Base-by-base conservation (phyloP, 2,329 filamentous ascomycete genomes). In the Scolecobasidium constrictum region DNA sequence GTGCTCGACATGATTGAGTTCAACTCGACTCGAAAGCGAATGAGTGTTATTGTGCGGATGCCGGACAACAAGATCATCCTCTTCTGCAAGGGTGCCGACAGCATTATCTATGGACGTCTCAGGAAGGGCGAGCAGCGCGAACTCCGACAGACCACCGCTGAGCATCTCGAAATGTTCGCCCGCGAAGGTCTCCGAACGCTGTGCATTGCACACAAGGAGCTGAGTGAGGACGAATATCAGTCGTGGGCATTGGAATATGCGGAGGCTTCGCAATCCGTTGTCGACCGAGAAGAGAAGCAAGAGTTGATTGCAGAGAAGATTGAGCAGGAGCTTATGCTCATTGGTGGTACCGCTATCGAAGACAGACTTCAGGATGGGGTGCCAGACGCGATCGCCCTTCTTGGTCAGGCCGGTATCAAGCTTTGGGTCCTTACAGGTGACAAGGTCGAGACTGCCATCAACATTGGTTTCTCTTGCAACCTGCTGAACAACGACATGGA, bases 381-480 rank as follows among this genome's bases (percentile, higher is more conserved):
- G 3, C 92, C 92, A 5, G 92, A 96, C 57, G 90, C 92, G 0
- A 98, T 98, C 53, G 84, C 83, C 40, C 68, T 98, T 35, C 78
- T 98, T 41, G 90, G 83, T 21, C 78, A 87, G 55, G 92, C 92
- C 42, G 93, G 93, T 59, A 95, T 98, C 64, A 98, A 98, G 64
- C 76, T 98, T 5, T 98, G 92, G 92, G 92, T 98, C 42, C 68
- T 98, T 50, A 98, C 92, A 13, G 92, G 93, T 49, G 92, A 98
- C 71, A 98, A 96, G 64, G 90, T 96, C 22, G 92, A 98, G 65
- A 98, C 92, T 18, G 92, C 93, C 45, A 98, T 98, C 77, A 98
- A 98, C 66, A 98, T 98, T 57, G 92, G 92, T 2, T 98, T 96
- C 64, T 98, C 93, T 9, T 98, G 93, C 69, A 98, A 98, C 53